These are phyloP conservation scores for Beauveria caledonica DNA, from an alignment of 2,329 filamentous ascomycete species.

Conservation along the genomic window DNA sequence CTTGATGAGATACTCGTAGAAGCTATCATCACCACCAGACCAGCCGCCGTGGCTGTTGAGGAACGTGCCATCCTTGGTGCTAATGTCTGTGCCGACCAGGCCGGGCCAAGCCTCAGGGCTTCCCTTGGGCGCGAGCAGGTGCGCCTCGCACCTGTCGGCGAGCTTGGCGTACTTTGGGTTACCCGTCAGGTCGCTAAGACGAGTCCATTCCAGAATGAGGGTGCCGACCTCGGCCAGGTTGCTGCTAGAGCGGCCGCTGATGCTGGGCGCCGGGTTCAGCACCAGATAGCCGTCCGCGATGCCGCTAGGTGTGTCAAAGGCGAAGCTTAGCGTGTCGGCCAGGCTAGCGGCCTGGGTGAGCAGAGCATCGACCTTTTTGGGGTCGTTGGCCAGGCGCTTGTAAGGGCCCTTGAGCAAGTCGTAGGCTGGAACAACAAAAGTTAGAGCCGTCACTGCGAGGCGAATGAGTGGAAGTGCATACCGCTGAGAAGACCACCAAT, in stretches of 20 bases:
- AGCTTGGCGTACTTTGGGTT: slow-evolving; percentile 56
- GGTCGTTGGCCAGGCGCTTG: slow-evolving; percentile 34
- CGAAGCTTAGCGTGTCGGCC: slow-evolving; percentile 62
- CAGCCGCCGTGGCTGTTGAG: slow-evolving; percentile 60
- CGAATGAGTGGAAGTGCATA: slow-evolving; percentile 16
- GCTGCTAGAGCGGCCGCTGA: slow-evolving; percentile 48
- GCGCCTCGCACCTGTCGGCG: slow-evolving; percentile 55
- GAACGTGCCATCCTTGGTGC: slow-evolving; percentile 57
- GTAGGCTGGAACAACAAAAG: slow-evolving; percentile 36
- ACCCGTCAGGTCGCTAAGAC: slow-evolving; percentile 63
- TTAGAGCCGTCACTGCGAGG: not conserved
- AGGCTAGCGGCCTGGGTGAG: slow-evolving; percentile 58
- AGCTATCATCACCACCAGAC: slow-evolving; percentile 67
- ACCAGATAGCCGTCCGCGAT: slow-evolving; percentile 61
- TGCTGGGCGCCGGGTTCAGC: slow-evolving; percentile 40
- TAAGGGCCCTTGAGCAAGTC: slow-evolving; percentile 63
- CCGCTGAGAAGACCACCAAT: slow-evolving; percentile 72
- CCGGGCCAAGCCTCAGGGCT: slow-evolving; percentile 62
- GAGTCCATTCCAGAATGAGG: slow-evolving; percentile 74
- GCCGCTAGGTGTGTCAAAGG: slow-evolving; percentile 65
- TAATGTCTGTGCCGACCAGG: slow-evolving; percentile 59
- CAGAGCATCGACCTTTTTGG: slow-evolving; percentile 44
- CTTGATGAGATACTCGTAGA: slow-evolving; percentile 72
- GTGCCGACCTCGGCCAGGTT: slow-evolving; percentile 67
- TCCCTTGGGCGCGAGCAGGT: slow-evolving; percentile 53